Base-by-base conservation (phyloP, 1,284 basidiomycete genomes). In the Melanopsichium pennsylvanicum region DNA sequence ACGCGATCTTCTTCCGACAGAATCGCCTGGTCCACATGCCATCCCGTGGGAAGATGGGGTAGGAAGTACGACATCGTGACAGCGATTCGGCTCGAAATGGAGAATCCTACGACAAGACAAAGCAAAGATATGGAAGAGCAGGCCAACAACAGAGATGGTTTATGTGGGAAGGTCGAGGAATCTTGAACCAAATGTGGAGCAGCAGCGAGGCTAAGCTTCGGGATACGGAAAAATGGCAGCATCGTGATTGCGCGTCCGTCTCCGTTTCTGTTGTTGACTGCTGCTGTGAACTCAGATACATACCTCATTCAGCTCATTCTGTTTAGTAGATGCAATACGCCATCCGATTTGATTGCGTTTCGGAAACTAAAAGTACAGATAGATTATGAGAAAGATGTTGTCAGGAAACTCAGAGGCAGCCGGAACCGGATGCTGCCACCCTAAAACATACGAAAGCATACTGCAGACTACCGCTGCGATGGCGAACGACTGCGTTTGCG, bases 1-100 rank as follows among this genome's bases (percentile, higher is more conserved):
- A 97, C 88, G 44, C 95, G 87, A 78, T 97, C 93, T 82, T 98
- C 95, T 82, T 98, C 95, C 0, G 93, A 94, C 66, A 97, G 90
- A 82, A 98, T 97, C 5, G 95, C 93, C 82, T 97, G 66, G 44
- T 75, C 77, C 11, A 80, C 77, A 41, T 79, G 79, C 77, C 77
- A 81, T 19, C 79, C 78, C 36, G 91, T 92, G 15, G 92, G 92
- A 18, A 98, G 86, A 76, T 93, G 90, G 0, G 92, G 91, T 4
- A 95, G 87, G 81, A 95, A 93, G 73, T 84, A 84, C 16, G 83
- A 84, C 83, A 83, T 83, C 12, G 16, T 33, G 32, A 15, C 12
- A 13, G 6, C 29, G 21, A 22, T 15, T 29, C 27, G 25, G 31
- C 25, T 33, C 15, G 18, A 34, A n/a, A n/a, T n/a, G n/a, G n/a